Conservation (phyloP, 2,329 filamentous ascomycete genomes). For the Biscogniauxia marginata region DNA sequence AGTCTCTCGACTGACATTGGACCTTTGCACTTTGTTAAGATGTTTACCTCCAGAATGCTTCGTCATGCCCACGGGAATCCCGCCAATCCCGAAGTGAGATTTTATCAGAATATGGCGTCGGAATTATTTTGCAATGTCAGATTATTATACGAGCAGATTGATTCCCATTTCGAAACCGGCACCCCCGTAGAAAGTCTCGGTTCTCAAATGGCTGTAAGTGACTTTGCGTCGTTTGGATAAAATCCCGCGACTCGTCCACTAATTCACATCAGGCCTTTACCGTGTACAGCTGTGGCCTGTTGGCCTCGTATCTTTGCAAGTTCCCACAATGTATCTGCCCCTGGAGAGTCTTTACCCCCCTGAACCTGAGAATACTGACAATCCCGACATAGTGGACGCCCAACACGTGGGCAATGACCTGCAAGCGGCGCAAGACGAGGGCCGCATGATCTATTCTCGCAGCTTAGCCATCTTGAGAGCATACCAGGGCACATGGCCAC, state of each 20-base stretch:
- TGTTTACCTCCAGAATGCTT: constrained; percentile 39
- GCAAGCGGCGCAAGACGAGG: constrained; percentile 41
- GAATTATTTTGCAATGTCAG: constrained; percentile 51
- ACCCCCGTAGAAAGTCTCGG: constrained; percentile 48
- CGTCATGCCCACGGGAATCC: constrained; percentile 40
- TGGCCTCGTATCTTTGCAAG: constrained; percentile 51
- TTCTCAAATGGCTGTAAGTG: constrained; percentile 50
- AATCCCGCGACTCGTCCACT: not conserved
- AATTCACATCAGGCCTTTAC: constrained; percentile 42
- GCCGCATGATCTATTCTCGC: constrained; percentile 46
- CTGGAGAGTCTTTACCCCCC: not conserved
- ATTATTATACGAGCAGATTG: constrained; percentile 48
- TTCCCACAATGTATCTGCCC: constrained; percentile 45
- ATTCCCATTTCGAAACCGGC: constrained; percentile 48
- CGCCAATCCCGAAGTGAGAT: constrained; percentile 30
- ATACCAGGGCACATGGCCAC: constrained; percentile 51
- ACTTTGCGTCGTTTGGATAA: not conserved
- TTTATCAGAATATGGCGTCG: constrained; percentile 44
- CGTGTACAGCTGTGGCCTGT: constrained; percentile 54
- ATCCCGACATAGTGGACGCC: constrained; percentile 22
- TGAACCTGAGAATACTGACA: constrained; percentile 8
- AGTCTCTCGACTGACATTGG: constrained; percentile 16
- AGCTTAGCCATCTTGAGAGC: constrained; percentile 46
- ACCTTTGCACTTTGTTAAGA: not conserved
- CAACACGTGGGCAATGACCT: constrained; percentile 32